Evolutionary conservation across 257 asterid genomes (phyloP).

Genomic region (Gentiana straminea): DNA sequence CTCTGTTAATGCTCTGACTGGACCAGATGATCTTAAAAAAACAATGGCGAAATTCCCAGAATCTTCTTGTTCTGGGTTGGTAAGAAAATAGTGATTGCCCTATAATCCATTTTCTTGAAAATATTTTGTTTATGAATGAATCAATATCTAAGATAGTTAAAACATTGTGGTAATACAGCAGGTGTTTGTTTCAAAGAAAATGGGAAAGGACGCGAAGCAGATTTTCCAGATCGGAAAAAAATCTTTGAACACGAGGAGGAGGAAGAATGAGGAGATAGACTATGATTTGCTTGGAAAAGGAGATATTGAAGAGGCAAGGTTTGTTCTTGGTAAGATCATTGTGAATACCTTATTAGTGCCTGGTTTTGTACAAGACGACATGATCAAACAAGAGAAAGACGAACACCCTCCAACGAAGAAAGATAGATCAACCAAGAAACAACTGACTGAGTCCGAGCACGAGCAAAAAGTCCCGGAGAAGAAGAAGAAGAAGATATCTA

Average conservation of each 20-base stretch:
- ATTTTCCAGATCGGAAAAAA: conserved; percentile 25
- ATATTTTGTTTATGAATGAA: neutral
- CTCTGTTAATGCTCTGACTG: conserved; percentile 35
- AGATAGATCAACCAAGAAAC: conserved; percentile 7
- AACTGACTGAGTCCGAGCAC: conserved; percentile 9
- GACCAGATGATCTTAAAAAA: conserved; percentile 31
- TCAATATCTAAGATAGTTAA: conserved; percentile 1
- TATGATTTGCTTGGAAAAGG: conserved; percentile 34
- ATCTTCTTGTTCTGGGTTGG: conserved; percentile 42
- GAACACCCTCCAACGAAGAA: conserved; percentile 4
- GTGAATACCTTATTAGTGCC: conserved; percentile 36
- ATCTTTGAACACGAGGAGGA: conserved; percentile 12
- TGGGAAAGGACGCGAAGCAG: conserved; percentile 21
- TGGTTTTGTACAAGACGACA: conserved; percentile 10
- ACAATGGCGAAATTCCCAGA: conserved; percentile 58
- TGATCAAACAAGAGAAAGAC: conserved; percentile 13
- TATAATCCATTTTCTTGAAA: neutral
- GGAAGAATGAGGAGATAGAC: conserved; percentile 22
- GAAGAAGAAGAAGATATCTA: conserved; percentile 7
- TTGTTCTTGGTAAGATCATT: conserved; percentile 65
- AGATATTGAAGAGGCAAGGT: conserved; percentile 38
- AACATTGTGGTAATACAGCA: conserved; percentile 43
- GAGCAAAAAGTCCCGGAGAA: conserved; percentile 13
- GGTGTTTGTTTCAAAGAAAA: conserved; percentile 49
- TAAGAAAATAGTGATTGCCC: conserved; percentile 31